phyloP scores from a whole-genome alignment of 345 rosid species.

The Populus euphratica region DNA sequence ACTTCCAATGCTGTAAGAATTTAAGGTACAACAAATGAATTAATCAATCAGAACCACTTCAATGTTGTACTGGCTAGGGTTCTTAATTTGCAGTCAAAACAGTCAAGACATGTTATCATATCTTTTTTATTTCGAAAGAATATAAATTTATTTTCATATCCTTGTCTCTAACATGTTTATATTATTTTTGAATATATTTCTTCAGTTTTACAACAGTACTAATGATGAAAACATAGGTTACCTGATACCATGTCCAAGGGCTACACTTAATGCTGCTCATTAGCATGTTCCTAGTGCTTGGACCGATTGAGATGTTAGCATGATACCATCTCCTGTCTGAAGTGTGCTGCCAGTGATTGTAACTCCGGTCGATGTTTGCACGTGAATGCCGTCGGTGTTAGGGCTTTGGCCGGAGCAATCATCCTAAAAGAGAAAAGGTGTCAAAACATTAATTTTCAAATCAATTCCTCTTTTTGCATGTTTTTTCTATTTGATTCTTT shows the following conservation, averaged over 20 bases:
- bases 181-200: no score
- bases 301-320: conserved; percentile 34
- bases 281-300: conserved; percentile 34
- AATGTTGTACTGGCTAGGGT: no score
- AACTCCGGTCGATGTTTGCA: conserved; percentile 29
- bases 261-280: conserved; percentile 30
- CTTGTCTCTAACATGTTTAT: no score
- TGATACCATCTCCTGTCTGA: conserved; percentile 37
- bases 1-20: conserved; percentile 39
- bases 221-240: not conserved
- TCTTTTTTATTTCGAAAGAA: no score
- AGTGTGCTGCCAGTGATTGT: conserved; percentile 26
- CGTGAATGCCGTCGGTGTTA: conserved; percentile 54
- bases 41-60: not conserved
- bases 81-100: no score
- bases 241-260: conserved; percentile 56
- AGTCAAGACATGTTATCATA: no score
- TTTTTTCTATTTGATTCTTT: no score
- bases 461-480: no score
- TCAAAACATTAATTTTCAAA: no score
- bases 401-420: conserved; percentile 41
- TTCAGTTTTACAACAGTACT: no score
- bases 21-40: not conserved
- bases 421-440: no score
- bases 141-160: no score